Evolutionary conservation across 768 basidiomycete species (phyloP).

Genomic region (Pholiota conissans): DNA sequence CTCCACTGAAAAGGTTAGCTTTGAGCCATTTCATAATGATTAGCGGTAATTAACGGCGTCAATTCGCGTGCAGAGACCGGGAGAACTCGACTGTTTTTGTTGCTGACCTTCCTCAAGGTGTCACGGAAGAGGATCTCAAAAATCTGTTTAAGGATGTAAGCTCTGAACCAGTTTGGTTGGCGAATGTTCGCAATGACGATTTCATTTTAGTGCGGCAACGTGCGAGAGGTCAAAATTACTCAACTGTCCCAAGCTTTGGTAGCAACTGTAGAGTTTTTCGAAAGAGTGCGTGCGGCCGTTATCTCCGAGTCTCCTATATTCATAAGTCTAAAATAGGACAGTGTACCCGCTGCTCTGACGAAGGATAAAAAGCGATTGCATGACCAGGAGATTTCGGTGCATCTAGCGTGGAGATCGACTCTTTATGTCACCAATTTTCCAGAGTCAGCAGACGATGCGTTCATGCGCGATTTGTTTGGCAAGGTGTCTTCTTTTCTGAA

Average conservation of each 20-base stretch:
- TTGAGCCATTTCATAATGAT: constrained; percentile 3
- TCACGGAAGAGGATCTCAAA: constrained; percentile 65
- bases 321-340: constrained; percentile 47
- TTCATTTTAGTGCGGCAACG: constrained; percentile 69
- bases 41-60: neutral
- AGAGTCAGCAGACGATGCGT: constrained; percentile 75
- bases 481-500: constrained; percentile 48
- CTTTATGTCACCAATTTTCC: constrained; percentile 97
- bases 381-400: constrained; percentile 77
- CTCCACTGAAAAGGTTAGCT: constrained; percentile 59
- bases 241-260: constrained; percentile 56
- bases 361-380: constrained; percentile 91
- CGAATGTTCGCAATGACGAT: neutral
- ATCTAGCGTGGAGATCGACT: constrained; percentile 92
- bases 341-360: constrained; percentile 83
- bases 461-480: constrained; percentile 74
- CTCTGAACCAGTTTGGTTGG: neutral
- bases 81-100: constrained; percentile 94
- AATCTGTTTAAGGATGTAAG: constrained; percentile 83
- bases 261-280: constrained; percentile 87
- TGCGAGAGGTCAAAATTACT: constrained; percentile 85
- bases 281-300: constrained; percentile 42
- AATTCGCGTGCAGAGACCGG: constrained; percentile 65
- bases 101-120: constrained; percentile 57
- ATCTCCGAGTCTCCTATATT: neutral